Percentiles rank a stretch among this genome's conserved stretches.
phyloP scores from a whole-genome alignment of 176 grass and related monocot species.

The Triticum turgidum region DNA sequence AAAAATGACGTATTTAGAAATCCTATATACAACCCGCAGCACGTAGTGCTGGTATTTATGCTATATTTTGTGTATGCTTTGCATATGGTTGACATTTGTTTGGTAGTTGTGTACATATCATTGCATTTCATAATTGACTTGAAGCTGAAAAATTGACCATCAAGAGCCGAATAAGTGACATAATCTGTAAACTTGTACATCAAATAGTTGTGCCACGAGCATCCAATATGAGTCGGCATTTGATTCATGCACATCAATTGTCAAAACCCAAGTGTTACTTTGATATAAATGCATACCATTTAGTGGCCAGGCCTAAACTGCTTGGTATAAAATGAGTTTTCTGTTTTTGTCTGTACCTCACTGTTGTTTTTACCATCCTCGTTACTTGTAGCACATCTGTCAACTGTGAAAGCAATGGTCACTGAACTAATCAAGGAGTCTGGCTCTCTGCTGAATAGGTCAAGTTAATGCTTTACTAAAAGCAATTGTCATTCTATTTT shows the following conservation, averaged over 20 bases:
- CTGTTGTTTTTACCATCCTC: neutral
- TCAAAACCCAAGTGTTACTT: neutral
- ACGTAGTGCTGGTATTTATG: neutral
- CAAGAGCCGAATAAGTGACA: neutral
- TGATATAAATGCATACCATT: neutral
- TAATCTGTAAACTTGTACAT: neutral
- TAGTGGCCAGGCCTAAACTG: neutral
- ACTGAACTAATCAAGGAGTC: neutral
- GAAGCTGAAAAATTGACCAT: neutral
- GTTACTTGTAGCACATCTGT: neutral
- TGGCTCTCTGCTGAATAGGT: neutral
- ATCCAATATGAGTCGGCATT: neutral
- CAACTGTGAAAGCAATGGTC: neutral
- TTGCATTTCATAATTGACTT: neutral
- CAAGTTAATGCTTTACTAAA: constrained; percentile 17
- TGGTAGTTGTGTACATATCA: neutral
- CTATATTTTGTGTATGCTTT: neutral
- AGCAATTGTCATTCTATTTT: constrained; percentile 27
- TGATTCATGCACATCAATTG: neutral
- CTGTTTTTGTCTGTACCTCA: neutral
- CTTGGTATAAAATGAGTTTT: neutral
- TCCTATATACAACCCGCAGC: neutral
- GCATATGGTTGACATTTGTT: neutral
- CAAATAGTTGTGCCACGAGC: neutral
- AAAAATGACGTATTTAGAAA: neutral